A percentile compares a stretch with the other conserved stretches of the same genome.
Evolutionary conservation across 345 rosid species (phyloP).

Genomic region (Syzygium aromaticum): DNA sequence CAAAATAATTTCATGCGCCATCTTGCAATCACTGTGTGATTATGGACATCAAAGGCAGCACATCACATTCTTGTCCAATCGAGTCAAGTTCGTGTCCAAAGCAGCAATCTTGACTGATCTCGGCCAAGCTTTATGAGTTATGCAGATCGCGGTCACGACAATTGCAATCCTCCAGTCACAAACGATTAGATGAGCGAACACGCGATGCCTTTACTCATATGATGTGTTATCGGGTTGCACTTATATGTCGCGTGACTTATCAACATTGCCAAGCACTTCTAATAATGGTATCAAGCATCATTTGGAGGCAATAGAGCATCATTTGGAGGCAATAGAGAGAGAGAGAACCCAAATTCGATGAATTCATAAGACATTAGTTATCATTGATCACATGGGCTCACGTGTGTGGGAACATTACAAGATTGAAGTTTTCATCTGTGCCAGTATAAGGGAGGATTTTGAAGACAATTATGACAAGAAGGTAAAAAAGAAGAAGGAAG

Average conservation of each 20-base stretch:
- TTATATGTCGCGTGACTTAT: background rate
- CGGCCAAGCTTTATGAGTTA: background rate
- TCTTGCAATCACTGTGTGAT: background rate
- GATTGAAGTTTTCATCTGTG: slow-evolving; percentile 4
- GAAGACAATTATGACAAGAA: background rate
- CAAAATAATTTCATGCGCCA: slow-evolving; percentile 1
- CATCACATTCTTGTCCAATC: background rate
- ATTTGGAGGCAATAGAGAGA: background rate
- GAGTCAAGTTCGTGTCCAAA: background rate
- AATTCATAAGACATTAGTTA: background rate
- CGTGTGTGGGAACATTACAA: background rate
- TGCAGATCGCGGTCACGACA: background rate
- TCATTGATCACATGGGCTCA: background rate
- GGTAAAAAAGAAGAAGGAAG: background rate
- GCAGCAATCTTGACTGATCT: background rate
- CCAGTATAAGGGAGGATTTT: background rate
- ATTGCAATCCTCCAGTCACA: background rate
- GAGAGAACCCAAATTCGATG: background rate
- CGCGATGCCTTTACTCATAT: background rate
- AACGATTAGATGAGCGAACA: background rate
- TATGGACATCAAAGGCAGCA: background rate
- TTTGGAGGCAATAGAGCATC: background rate
- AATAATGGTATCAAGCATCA: background rate
- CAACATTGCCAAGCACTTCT: background rate
- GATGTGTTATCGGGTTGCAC: background rate